phyloP scores from a whole-genome alignment of 345 rosid genomes.

The Euclidium syriacum region DNA sequence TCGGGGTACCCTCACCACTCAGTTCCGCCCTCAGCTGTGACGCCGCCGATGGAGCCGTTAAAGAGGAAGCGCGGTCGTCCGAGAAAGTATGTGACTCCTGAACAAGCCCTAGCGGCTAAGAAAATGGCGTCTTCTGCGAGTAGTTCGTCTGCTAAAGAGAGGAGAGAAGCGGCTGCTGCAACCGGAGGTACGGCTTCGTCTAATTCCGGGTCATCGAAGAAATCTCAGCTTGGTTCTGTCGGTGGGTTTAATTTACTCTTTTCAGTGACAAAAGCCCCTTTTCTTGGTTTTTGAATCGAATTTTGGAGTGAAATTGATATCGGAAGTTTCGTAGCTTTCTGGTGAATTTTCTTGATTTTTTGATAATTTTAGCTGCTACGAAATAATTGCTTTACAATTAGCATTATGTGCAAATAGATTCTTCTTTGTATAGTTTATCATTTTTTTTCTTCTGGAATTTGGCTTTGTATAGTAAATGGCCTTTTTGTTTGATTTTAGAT shows the following conservation, averaged over 20 bases:
- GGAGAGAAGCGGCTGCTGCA: slow-evolving; percentile 35
- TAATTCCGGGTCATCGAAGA: slow-evolving; percentile 35
- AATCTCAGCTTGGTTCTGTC: slow-evolving; percentile 40
- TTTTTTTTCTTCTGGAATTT: not conserved
- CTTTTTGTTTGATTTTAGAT: not conserved
- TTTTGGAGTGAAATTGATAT: not conserved
- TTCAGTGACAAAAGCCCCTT: not conserved
- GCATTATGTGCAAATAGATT: not conserved
- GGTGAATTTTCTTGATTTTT: not conserved
- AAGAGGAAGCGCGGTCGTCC: slow-evolving; percentile 92
- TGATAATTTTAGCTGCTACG: not conserved
- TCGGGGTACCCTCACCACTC: slow-evolving; percentile 64
- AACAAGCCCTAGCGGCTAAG: slow-evolving; percentile 88
- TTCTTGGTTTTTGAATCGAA: not conserved
- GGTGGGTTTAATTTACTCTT: slow-evolving; percentile 31
- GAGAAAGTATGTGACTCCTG: slow-evolving; percentile 92
- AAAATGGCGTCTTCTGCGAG: slow-evolving; percentile 55
- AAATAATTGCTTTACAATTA: not conserved
- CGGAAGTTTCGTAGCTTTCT: slow-evolving; percentile 9
- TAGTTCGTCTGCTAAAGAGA: slow-evolving; percentile 38
- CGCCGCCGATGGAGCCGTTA: slow-evolving; percentile 53
- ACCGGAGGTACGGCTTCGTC: slow-evolving; percentile 18
- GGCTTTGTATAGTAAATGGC: not conserved
- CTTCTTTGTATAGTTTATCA: not conserved
- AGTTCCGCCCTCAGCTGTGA: slow-evolving; percentile 53